A percentile compares a stretch with the other conserved stretches of the same genome.
phyloP scores from a whole-genome alignment of 257 asterid species.

The Eustoma russellianum region DNA sequence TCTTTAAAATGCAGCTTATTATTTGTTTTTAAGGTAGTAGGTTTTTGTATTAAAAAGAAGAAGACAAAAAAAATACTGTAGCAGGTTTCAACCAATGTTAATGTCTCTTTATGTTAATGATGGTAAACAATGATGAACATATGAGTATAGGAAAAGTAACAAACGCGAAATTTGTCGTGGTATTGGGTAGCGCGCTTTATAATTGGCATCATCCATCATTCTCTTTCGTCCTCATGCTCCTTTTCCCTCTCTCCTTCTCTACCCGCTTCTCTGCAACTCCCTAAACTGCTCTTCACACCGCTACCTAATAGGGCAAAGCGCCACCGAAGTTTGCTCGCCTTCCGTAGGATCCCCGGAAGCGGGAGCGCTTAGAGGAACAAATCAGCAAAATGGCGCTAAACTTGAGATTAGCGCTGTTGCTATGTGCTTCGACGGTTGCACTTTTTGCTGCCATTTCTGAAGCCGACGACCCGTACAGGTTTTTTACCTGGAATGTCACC shows the following conservation, averaged over 20 bases:
- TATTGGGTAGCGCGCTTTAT: slow-evolving; percentile 30
- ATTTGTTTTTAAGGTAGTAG: too few species aligned
- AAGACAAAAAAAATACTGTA: too few species aligned
- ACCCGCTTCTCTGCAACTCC: not conserved
- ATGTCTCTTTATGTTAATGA: not conserved
- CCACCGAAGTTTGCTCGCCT: too few species aligned
- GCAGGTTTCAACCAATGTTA: too few species aligned
- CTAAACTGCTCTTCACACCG: not conserved
- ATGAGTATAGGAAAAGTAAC: not conserved
- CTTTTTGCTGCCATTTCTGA: slow-evolving; percentile 25
- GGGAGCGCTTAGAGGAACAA: not conserved
- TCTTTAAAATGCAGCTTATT: too few species aligned
- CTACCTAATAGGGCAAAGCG: not conserved
- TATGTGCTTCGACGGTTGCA: slow-evolving; percentile 11
- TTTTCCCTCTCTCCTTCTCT: not conserved
- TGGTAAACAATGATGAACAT: too few species aligned
- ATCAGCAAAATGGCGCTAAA: slow-evolving; percentile 30
- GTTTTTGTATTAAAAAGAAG: too few species aligned
- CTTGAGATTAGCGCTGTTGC: slow-evolving; percentile 15
- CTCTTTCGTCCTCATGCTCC: slow-evolving; percentile 11
- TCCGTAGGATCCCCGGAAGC: too few species aligned
- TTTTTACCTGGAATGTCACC: slow-evolving; percentile 72
- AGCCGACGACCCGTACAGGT: slow-evolving; percentile 76
- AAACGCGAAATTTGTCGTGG: too few species aligned
- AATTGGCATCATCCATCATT: slow-evolving; percentile 21